Evolutionary conservation across 345 rosid species (phyloP), one percentile per base, ranked within the genome.

Genomic region (Barbarea vulgaris): DNA sequence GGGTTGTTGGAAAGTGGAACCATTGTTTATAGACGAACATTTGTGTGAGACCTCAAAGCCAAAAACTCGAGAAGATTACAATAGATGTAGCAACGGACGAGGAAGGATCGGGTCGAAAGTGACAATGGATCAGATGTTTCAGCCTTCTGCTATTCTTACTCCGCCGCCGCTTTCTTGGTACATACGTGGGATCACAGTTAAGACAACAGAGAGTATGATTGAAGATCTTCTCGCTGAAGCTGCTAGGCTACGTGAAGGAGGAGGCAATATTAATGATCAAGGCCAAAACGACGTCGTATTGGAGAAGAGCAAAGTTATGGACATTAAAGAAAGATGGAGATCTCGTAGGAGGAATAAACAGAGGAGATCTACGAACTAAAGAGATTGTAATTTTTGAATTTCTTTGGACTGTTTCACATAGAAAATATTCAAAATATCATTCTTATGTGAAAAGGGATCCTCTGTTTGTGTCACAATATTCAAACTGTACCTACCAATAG

Each of bases 121-220:
- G 84, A 88, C 81, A 81, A 83, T 94, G 88, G 91, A 90, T 55
- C 97, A 94, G 64, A 82, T 94, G 71, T 85, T 91, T 75, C 92
- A 94, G 72, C 98, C 98, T 27, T 80, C 96, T 30, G 64, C 69
- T 22, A 42, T 94, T 47, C 82, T 87, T 53, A 93, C 97, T 3
- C 98, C 95, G 0, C 98, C 98, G 0, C 97, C 95, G 7, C 85
- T 94, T 71, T 94, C 98, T 37, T 94, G 97, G 98, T 90, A 91
- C 73, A 84, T 94, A 5, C 84, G 89, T 57, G 98, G 95, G 72
- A 94, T 91, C 65, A 94, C 98, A 0, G n/a, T 84, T 54, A 90
- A 72, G 69, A 88, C 97, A 18, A 84, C 96, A 2, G 95, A 91
- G 84, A 90, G 87, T 88, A 82, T 91, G 76, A 83, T 86, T 34